These are phyloP conservation scores for Syzygium syzygioides DNA, from an alignment of 441 rosid species.

Conservation along the genomic window DNA sequence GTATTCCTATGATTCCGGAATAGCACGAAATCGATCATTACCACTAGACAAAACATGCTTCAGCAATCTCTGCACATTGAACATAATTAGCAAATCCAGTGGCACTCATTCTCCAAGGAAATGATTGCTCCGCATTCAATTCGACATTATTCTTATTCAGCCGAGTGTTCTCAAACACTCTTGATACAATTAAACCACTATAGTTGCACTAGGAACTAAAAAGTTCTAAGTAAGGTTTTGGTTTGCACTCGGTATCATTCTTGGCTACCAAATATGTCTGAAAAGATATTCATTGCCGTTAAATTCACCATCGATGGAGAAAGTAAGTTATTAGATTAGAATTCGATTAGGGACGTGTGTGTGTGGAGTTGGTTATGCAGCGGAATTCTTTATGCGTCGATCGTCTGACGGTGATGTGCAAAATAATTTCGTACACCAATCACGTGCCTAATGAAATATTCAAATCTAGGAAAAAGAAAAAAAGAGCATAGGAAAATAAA, in stretches of 20 bases:
- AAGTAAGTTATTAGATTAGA: background rate
- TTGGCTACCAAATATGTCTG: rapidly evolving
- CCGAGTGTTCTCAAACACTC: background rate
- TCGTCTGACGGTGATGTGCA: background rate
- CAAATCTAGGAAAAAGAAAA: background rate
- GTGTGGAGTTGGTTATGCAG: background rate
- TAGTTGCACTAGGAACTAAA: background rate
- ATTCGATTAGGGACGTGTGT: background rate
- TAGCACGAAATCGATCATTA: background rate
- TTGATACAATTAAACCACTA: background rate
- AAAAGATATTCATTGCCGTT: background rate
- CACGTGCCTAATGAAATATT: background rate
- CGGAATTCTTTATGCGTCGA: background rate
- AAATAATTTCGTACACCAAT: background rate
- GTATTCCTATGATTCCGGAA: background rate
- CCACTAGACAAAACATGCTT: background rate
- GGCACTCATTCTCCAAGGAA: background rate
- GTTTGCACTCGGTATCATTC: background rate
- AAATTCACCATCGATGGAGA: background rate
- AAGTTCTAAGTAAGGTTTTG: background rate
- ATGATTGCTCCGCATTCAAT: background rate
- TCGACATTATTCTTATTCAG: background rate
- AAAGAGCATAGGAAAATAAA: background rate
- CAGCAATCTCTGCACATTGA: background rate
- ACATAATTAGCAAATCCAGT: background rate